Evolutionary conservation across 495 filamentous ascomycete genomes (phyloP).

Genomic region (Xylaria castorea): DNA sequence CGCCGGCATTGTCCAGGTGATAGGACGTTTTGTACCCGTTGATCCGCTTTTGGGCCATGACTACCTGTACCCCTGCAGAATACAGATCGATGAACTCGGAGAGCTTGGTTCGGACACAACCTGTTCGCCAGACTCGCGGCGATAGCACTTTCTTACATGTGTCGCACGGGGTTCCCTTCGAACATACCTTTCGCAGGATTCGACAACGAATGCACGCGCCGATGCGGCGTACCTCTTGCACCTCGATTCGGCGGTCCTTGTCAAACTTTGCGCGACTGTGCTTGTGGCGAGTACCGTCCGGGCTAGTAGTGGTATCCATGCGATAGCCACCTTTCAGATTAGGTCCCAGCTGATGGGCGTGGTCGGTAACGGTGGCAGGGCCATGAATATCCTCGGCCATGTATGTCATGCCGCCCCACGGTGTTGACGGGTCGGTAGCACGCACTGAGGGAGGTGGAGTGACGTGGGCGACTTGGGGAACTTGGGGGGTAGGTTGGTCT

Average conservation of each 20-base stretch:
- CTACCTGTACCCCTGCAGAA: constrained; percentile 71
- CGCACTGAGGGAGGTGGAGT: constrained; percentile 16
- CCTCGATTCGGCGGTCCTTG: constrained; percentile 72
- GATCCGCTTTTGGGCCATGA: constrained; percentile 70
- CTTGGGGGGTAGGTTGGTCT: constrained; percentile 5
- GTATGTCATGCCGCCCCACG: constrained; percentile 55
- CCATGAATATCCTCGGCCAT: constrained; percentile 44
- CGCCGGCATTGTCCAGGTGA: constrained; percentile 62
- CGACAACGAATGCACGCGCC: constrained; percentile 87
- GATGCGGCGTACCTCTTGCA: constrained; percentile 78
- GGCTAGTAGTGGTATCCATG: constrained; percentile 42
- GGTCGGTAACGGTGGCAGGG: constrained; percentile 37
- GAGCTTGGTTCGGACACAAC: constrained; percentile 78
- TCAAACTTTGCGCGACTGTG: constrained; percentile 71
- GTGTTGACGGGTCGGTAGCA: constrained; percentile 24
- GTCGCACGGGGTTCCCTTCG: constrained; percentile 77
- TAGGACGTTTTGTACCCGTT: constrained; percentile 64
- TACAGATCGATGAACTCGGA: constrained; percentile 77
- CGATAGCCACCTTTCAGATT: constrained; percentile 51
- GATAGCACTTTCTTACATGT: constrained; percentile 80
- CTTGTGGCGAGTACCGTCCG: constrained; percentile 45
- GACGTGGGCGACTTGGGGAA: not conserved
- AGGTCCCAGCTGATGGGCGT: constrained; percentile 31
- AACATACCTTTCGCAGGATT: constrained; percentile 87
- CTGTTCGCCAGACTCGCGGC: constrained; percentile 80